Evolutionary conservation across 176 grass and related monocot genomes (phyloP).

Genomic region (Typha latifolia): DNA sequence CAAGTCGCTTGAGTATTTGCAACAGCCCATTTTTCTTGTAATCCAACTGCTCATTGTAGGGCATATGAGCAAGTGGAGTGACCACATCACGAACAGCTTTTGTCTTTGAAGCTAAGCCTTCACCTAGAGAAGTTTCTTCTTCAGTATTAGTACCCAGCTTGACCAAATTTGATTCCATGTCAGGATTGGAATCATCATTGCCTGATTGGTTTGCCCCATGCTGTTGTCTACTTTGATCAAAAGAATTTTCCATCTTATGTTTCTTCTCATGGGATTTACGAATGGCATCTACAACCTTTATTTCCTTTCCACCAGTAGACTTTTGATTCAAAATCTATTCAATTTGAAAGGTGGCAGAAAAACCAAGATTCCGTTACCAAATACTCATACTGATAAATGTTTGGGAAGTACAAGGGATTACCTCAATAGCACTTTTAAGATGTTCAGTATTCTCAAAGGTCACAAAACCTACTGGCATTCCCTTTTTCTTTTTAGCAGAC

Average conservation of each 20-base stretch:
- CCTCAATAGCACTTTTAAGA: slow-evolving; percentile 56
- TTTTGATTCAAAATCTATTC: slow-evolving; percentile 59
- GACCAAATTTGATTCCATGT: neutral
- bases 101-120: slow-evolving; percentile 29
- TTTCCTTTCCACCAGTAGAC: slow-evolving; percentile 52
- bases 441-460: slow-evolving; percentile 58
- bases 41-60: slow-evolving; percentile 83
- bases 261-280: slow-evolving; percentile 51
- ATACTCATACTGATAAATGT: neutral
- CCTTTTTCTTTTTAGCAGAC: slow-evolving; percentile 76
- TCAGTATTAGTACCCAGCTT: neutral
- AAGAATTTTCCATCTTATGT: slow-evolving; percentile 10
- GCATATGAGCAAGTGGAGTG: slow-evolving; percentile 74
- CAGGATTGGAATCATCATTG: neutral
- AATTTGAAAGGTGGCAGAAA: neutral
- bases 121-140: slow-evolving; percentile 24
- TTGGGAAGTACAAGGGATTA: slow-evolving; percentile 26
- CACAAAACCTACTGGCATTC: slow-evolving; percentile 91
- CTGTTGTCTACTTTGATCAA: slow-evolving; percentile 21
- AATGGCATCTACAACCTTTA: slow-evolving; percentile 85
- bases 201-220: neutral
- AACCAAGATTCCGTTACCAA: neutral
- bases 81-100: slow-evolving; percentile 60
- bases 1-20: slow-evolving; percentile 73
- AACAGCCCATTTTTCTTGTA: slow-evolving; percentile 65